Conservation (phyloP, 192 early-diverging fungal genomes). For the Podila horticola region DNA sequence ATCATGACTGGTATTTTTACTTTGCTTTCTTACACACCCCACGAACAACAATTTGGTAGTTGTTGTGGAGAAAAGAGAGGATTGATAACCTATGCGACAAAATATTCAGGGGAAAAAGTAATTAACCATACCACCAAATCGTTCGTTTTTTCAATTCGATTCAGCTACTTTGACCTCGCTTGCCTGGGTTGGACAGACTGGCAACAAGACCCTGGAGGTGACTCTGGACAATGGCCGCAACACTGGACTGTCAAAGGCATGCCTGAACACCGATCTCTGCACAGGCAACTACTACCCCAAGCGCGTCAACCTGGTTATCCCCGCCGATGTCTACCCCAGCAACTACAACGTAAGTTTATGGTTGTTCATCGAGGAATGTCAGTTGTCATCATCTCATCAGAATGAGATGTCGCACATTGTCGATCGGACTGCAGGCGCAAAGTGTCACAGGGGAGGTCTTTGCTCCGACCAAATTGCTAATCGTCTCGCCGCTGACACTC, state of each 20-base stretch:
- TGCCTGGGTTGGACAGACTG: slow-evolving; percentile 21
- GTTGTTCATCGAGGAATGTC: neutral
- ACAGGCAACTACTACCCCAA: slow-evolving; percentile 39
- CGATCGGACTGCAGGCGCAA: no score
- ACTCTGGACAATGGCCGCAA: slow-evolving; percentile 25
- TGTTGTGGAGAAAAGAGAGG: neutral
- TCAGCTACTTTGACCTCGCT: slow-evolving; percentile 31
- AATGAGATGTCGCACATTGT: neutral
- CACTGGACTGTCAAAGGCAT: slow-evolving; percentile 2
- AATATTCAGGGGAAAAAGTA: no score
- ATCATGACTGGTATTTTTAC: slow-evolving; percentile 15
- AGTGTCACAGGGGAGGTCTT: no score
- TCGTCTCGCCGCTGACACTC: neutral
- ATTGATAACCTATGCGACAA: slow-evolving; percentile 1
- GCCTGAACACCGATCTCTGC: slow-evolving; percentile 23
- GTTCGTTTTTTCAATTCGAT: slow-evolving; percentile 4
- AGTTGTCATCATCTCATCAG: neutral
- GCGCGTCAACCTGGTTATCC: slow-evolving; percentile 33
- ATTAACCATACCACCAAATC: neutral
- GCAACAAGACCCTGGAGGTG: slow-evolving; percentile 31
- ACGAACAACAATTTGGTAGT: neutral
- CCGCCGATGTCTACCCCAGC: slow-evolving; percentile 5
- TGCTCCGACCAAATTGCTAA: no score
- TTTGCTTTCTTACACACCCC: neutral
- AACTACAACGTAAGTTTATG: slow-evolving; percentile 35